These are phyloP conservation scores for Ogataea siamensis DNA, from an alignment of 805 yeast genomes.

Conservation along the genomic window DNA sequence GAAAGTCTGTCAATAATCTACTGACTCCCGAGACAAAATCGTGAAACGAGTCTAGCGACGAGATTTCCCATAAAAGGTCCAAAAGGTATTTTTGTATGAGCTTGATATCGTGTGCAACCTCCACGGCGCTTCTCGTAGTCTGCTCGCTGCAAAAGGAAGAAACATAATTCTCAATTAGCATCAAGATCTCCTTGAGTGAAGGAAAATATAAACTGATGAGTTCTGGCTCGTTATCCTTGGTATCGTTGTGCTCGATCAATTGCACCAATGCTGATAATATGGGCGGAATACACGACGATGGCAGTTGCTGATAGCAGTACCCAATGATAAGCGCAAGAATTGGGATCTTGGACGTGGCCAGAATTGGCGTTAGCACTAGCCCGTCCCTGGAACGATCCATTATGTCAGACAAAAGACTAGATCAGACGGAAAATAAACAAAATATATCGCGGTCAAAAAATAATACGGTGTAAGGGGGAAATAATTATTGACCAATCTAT, in stretches of 20 bases:
- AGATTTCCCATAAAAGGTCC: conserved; percentile 44
- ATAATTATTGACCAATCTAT: no score
- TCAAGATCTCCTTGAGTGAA: conserved; percentile 24
- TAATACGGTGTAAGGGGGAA: neutral
- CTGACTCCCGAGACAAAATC: conserved; percentile 35
- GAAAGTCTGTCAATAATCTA: conserved; percentile 35
- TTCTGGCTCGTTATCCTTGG: conserved; percentile 11
- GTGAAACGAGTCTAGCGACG: conserved; percentile 48
- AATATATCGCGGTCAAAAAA: conserved; percentile 2
- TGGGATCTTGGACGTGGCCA: conserved; percentile 57
- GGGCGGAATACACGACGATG: conserved; percentile 38
- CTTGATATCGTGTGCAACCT: conserved; percentile 23
- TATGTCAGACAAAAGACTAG: conserved; percentile 1
- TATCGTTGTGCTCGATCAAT: conserved; percentile 36
- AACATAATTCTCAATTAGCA: conserved; percentile 18
- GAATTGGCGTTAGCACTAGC: conserved; percentile 35
- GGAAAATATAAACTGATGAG: conserved; percentile 26
- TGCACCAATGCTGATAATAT: conserved; percentile 42
- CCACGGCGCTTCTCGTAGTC: conserved; percentile 3
- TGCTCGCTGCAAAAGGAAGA: conserved; percentile 3
- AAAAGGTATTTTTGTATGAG: conserved; percentile 35
- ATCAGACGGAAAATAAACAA: conserved; percentile 7
- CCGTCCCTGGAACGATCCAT: conserved; percentile 15
- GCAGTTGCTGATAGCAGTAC: conserved; percentile 42
- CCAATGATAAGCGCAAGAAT: conserved; percentile 46